phyloP scores from a whole-genome alignment of 768 basidiomycete genomes.

The Mrakia blollopis region DNA sequence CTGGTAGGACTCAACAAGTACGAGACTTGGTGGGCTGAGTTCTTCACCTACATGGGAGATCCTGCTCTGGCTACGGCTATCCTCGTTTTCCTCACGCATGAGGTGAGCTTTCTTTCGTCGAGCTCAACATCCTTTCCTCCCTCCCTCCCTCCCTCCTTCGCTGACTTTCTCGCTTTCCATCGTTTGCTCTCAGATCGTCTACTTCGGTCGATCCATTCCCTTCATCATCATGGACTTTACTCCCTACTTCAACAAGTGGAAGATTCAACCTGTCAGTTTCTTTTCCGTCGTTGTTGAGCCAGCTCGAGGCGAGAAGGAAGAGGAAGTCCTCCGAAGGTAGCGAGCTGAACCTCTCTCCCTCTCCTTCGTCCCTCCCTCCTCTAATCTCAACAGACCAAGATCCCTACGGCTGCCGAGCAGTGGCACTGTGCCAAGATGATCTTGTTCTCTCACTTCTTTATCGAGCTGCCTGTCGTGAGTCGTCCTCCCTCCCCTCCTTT shows the following conservation, averaged over 20 bases:
- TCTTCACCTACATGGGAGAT: constrained; percentile 9
- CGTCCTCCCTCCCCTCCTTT: not conserved
- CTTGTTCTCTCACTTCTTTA: constrained; percentile 24
- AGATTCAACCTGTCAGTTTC: constrained; percentile 21
- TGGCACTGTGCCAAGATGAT: constrained; percentile 25
- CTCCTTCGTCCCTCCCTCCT: not conserved
- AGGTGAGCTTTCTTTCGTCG: constrained; percentile 7
- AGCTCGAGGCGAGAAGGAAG: not conserved
- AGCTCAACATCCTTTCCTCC: too few species aligned
- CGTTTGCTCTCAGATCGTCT: constrained; percentile 18
- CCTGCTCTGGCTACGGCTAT: constrained; percentile 19
- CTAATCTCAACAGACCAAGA: constrained; percentile 13
- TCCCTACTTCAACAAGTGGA: constrained; percentile 8
- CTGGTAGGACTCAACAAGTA: constrained; percentile 4
- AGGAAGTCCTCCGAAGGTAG: not conserved
- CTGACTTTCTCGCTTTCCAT: not conserved
- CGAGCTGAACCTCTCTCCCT: not conserved
- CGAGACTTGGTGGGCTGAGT: constrained; percentile 13
- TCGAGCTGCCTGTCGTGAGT: constrained; percentile 25
- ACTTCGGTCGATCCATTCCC: constrained; percentile 25
- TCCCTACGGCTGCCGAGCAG: constrained; percentile 19
- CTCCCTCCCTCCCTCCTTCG: not conserved
- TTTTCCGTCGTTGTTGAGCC: too few species aligned
- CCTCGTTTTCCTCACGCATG: constrained; percentile 18
- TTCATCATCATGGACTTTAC: constrained; percentile 20